A percentile compares a stretch with the other conserved stretches of the same genome.
These are phyloP conservation scores for Saccharomycopsis fermentans DNA, from an alignment of 805 yeast species.

Conservation along the genomic window DNA sequence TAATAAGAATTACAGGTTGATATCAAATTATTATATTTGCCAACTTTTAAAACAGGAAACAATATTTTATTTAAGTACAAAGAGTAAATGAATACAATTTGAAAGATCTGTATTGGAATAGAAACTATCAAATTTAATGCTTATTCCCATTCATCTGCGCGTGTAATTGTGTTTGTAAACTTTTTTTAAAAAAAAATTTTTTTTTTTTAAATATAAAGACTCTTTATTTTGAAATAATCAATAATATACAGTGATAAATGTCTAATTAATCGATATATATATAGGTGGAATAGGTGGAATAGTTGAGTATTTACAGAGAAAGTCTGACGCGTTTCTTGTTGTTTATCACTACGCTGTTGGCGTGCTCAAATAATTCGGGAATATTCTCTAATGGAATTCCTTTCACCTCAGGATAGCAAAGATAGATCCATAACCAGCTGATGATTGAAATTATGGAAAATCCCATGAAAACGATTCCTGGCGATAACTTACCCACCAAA, in stretches of 20 bases:
- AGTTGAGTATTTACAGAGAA: background rate
- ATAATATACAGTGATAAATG: background rate
- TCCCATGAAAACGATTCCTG: slow-evolving; percentile 26
- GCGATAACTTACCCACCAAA: slow-evolving; percentile 24
- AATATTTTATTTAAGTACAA: too few species aligned
- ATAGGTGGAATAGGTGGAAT: too few species aligned
- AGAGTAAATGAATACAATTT: background rate
- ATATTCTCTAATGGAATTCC: slow-evolving; percentile 36
- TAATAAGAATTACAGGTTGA: too few species aligned
- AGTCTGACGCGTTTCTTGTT: background rate
- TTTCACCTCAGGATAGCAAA: slow-evolving; percentile 35
- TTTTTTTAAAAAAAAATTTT: too few species aligned
- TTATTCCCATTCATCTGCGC: background rate
- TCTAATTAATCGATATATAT: background rate
- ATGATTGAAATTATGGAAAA: slow-evolving; percentile 27
- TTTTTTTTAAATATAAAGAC: background rate
- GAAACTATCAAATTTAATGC: too few species aligned
- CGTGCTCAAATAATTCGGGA: slow-evolving; percentile 30
- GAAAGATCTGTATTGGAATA: background rate
- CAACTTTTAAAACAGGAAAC: too few species aligned
- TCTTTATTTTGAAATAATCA: too few species aligned
- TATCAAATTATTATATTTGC: too few species aligned
- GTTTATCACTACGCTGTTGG: slow-evolving; percentile 14
- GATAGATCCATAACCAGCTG: slow-evolving; percentile 32
- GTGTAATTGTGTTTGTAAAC: background rate